Conservation (phyloP, 108 stramenopile genomes). For the Cyclotella distinguenda region DNA sequence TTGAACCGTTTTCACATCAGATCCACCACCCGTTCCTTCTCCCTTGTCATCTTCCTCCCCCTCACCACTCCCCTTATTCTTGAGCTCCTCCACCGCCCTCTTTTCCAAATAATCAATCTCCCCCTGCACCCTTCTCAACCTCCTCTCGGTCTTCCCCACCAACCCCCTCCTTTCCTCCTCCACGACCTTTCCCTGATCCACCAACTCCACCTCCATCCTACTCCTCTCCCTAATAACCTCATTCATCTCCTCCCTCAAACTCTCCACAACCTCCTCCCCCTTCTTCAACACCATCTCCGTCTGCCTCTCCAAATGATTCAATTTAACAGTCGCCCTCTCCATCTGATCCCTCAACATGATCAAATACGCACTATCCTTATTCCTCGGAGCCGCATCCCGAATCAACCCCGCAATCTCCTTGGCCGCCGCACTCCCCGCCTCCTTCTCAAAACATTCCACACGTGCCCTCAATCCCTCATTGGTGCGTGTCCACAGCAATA, state of each 20-base stretch:
- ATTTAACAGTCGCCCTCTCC: conserved; percentile 39
- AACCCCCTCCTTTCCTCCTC: conserved; percentile 43
- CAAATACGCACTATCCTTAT: conserved; percentile 43
- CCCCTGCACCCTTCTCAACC: conserved; percentile 38
- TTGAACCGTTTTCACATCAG: not conserved
- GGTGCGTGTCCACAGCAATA: conserved; percentile 37
- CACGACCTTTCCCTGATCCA: conserved; percentile 38
- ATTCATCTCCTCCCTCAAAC: conserved; percentile 45
- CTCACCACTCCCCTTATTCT: conserved; percentile 19
- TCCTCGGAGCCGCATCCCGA: conserved; percentile 42
- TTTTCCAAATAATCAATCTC: conserved; percentile 48
- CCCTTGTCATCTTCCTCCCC: not conserved
- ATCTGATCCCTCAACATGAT: conserved; percentile 46
- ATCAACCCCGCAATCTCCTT: conserved; percentile 41
- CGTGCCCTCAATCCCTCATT: conserved; percentile 39
- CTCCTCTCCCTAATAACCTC: conserved; percentile 47
- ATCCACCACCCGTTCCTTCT: not conserved
- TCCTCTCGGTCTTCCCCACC: conserved; percentile 35
- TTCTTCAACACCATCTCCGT: conserved; percentile 46
- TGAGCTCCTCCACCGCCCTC: conserved; percentile 40
- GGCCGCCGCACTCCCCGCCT: conserved; percentile 34
- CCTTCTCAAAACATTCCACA: conserved; percentile 29
- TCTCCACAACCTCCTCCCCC: conserved; percentile 48
- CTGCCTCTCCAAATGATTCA: conserved; percentile 35
- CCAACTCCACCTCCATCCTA: conserved; percentile 47